Conservation (phyloP, 108 stramenopile genomes). For the Nitzschia sp. region DNA sequence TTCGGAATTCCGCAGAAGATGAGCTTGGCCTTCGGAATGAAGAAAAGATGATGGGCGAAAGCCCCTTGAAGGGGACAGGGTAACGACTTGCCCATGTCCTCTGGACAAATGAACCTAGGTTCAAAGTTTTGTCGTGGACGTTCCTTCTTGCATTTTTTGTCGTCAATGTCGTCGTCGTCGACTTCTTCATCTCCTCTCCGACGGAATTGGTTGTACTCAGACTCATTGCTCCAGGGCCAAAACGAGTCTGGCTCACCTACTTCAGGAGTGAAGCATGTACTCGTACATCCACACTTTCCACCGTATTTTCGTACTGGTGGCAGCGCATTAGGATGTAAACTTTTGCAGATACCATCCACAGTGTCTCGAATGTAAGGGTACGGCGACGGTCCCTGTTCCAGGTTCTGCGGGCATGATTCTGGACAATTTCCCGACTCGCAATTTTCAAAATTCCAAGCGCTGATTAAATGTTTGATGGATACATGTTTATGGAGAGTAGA, state of each 20-base stretch:
- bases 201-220: background rate
- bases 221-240: slow-evolving; percentile 19
- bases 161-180: no score
- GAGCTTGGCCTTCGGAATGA: slow-evolving; percentile 49
- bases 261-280: slow-evolving; percentile 24
- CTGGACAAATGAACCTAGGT: slow-evolving; percentile 2
- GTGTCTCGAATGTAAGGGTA: slow-evolving; percentile 2
- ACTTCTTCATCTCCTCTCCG: background rate
- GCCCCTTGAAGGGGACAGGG: background rate
- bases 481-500: background rate
- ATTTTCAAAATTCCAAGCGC: no score
- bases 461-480: background rate
- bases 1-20: slow-evolving; percentile 61
- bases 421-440: background rate
- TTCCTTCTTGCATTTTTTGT: no score
- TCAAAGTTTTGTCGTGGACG: background rate
- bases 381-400: background rate
- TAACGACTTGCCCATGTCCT: background rate
- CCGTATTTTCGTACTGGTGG: background rate
- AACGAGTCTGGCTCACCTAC: background rate
- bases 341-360: slow-evolving; percentile 11
- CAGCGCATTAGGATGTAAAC: background rate
- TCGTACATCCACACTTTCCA: slow-evolving; percentile 10
- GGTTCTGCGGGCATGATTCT: slow-evolving; percentile 2
- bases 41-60: slow-evolving; percentile 32